Evolutionary conservation across 805 yeast species (phyloP), one percentile per base, ranked within the genome.

Genomic region (Zygosaccharomyces lentus): DNA sequence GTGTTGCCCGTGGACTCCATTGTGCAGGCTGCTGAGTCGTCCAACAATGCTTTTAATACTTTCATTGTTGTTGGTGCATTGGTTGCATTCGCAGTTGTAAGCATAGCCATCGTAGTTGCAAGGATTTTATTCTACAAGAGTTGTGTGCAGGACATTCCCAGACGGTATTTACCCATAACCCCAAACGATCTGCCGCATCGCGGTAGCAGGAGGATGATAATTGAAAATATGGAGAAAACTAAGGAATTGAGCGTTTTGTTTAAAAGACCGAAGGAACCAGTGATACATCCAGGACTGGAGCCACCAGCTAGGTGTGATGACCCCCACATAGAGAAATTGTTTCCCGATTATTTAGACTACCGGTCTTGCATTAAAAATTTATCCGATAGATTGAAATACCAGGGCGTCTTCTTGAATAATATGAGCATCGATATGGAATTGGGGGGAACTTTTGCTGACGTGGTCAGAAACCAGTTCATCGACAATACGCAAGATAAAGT

Each of bases 1-100:
- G 85, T 84, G 7, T 70, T 91, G 0, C 95, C 95, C 0, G 77
- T 88, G 12, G 97, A 91, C 64, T 80, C 88, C 25, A 80, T 89
- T 49, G 72, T 73, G 0, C 82, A 77, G 57, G 77, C 81, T 5
- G 70, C 79, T 2, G 70, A 70, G 6, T 67, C 78, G 3, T 66
- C 73, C 9, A 77, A 78, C 49, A 78, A 85, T 55, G 93, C 87
- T 1, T 70, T 87, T 61, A 87, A 89, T 61, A 78, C 91, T 2
- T 82, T 90, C 51, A 87, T 90, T 48, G 87, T 89, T 16, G 79
- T 86, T 6, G 77, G 81, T 37, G 87, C 84, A 6, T 73, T 86
- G 56, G 87, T 81, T 2, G 66, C 79, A 1, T 80, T 86, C 51
- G 69, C 80, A 1, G 47, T 83, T 0, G 54, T 75, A 6, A 66